phyloP scores from a whole-genome alignment of 2,329 filamentous ascomycete species.

The Fusarium lateritium region DNA sequence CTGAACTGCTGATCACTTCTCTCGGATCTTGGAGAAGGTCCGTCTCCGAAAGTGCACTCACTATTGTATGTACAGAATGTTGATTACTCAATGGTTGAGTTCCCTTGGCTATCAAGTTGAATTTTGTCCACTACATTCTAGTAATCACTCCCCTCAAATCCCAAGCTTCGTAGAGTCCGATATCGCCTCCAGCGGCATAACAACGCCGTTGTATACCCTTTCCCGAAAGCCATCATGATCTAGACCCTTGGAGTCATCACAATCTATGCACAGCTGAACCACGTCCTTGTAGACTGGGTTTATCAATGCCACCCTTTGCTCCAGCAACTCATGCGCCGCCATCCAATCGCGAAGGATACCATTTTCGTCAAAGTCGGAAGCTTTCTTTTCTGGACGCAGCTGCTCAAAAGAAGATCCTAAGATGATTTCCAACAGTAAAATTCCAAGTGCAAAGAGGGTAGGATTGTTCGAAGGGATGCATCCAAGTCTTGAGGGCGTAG shows the following conservation, averaged over 20 bases:
- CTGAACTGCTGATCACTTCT: background rate
- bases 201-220: slow-evolving; percentile 15
- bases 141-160: background rate
- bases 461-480: slow-evolving; percentile 5
- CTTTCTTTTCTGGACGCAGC: background rate
- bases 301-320: slow-evolving; percentile 14
- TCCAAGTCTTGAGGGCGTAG: fast-evolving
- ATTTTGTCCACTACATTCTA: no score
- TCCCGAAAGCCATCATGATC: slow-evolving; percentile 29
- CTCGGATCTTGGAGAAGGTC: background rate
- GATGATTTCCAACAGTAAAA: slow-evolving; percentile 32
- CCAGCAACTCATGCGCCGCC: slow-evolving; percentile 9
- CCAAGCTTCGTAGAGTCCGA: slow-evolving; percentile 22
- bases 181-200: slow-evolving; percentile 28
- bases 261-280: slow-evolving; percentile 27
- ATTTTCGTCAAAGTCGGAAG: background rate
- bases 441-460: slow-evolving; percentile 24
- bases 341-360: background rate
- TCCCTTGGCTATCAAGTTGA: no score
- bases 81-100: no score
- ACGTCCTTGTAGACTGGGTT: slow-evolving; percentile 19
- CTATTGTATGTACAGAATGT: no score
- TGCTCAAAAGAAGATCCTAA: slow-evolving; percentile 15
- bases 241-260: slow-evolving; percentile 6
- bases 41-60: no score